Percentiles rank a stretch among this genome's conserved stretches.
These are phyloP conservation scores for Blastobotrys americana DNA, from an alignment of 805 yeast species.

Conservation along the genomic window DNA sequence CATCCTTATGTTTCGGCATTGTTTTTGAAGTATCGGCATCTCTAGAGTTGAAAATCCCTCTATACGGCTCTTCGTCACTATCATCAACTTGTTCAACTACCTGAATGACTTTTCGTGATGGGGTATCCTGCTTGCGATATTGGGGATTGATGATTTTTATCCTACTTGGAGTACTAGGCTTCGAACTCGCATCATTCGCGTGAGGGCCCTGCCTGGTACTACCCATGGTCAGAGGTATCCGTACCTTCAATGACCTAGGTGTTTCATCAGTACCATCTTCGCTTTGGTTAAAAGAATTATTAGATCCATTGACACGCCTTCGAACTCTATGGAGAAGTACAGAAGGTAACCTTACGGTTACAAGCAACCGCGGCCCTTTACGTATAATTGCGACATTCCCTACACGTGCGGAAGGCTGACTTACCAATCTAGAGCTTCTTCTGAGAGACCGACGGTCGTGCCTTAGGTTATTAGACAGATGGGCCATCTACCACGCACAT, in stretches of 20 bases:
- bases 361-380: background rate
- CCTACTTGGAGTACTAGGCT: no score
- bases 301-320: no score
- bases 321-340: no score
- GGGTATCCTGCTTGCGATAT: no score
- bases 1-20: conserved; percentile 49
- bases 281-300: no score
- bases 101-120: background rate
- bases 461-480: background rate
- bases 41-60: conserved; percentile 54
- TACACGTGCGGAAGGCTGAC: background rate
- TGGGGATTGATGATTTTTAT: no score
- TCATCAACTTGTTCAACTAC: conserved; percentile 14
- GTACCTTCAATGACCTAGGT: no score
- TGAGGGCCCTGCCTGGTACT: no score
- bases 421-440: background rate
- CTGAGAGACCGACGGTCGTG: background rate
- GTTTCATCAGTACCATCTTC: no score
- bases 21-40: conserved; percentile 57
- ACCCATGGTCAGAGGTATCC: no score
- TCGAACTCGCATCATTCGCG: no score
- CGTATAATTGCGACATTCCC: background rate
- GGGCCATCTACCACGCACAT: background rate
- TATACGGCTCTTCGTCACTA: conserved; percentile 49
- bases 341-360: background rate